These are phyloP conservation scores for Ziziphus jujuba DNA, from an alignment of 306 rosid genomes.

Conservation along the genomic window DNA sequence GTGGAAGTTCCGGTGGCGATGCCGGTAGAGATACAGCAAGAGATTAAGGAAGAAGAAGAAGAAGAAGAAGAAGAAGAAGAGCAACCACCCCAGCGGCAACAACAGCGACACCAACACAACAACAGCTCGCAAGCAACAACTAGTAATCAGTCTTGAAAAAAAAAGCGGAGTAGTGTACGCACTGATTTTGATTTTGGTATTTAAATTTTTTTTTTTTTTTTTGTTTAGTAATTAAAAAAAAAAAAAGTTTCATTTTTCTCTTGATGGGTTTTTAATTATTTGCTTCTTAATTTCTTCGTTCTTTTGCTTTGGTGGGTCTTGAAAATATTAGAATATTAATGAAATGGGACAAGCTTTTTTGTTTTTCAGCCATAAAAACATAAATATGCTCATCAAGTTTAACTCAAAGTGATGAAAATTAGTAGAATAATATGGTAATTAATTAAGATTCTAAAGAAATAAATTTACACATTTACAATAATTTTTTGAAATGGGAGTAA, in stretches of 20 bases:
- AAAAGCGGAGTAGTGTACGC: not conserved
- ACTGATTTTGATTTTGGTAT: not conserved
- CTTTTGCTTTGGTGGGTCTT: too few species aligned
- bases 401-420: too few species aligned
- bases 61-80: not conserved
- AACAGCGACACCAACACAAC: not conserved
- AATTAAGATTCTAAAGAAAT: too few species aligned
- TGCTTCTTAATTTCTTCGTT: not conserved
- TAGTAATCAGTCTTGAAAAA: slow-evolving; percentile 5
- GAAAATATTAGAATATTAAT: too few species aligned
- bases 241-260: not conserved
- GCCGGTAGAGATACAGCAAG: slow-evolving; percentile 33
- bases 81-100: not conserved
- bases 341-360: too few species aligned
- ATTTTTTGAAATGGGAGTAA: too few species aligned
- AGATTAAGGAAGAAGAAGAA: slow-evolving; percentile 40
- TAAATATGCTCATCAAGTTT: too few species aligned
- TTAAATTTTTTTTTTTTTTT: not conserved
- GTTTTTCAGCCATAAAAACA: too few species aligned
- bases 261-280: not conserved
- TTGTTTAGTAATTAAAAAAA: not conserved
- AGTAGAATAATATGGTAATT: too few species aligned
- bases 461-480: too few species aligned
- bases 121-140: slow-evolving; percentile 5
- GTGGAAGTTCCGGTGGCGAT: slow-evolving; percentile 23